Evolutionary conservation across 495 filamentous ascomycete genomes (phyloP).

Genomic region (Daldinia caldariorum): DNA sequence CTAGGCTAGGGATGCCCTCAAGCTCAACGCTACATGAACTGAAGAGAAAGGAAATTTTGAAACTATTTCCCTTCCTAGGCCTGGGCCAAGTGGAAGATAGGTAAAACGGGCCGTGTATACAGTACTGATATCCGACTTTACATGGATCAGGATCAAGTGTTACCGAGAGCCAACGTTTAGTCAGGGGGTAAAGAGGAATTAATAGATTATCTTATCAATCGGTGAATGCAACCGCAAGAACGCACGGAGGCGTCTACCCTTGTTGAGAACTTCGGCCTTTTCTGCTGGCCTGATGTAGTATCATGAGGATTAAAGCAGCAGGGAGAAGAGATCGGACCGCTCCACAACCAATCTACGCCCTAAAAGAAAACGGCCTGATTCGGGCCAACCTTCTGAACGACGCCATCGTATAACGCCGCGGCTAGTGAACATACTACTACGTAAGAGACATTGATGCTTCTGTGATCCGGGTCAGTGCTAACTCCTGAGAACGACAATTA

Average conservation of each 20-base stretch:
- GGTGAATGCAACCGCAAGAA: conserved; percentile 20
- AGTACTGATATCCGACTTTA: conserved; percentile 8
- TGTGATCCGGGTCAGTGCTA: conserved; percentile 12
- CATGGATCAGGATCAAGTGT: not conserved
- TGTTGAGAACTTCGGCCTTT: conserved; percentile 22
- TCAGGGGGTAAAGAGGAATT: conserved; percentile 2
- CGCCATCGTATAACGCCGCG: conserved; percentile 24
- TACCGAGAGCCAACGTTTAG: conserved; percentile 8
- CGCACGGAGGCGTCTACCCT: conserved; percentile 25
- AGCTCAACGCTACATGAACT: conserved; percentile 4
- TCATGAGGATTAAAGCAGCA: conserved; percentile 32
- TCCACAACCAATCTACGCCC: conserved; percentile 1
- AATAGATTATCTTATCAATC: conserved; percentile 44
- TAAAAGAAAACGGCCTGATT: conserved; percentile 3
- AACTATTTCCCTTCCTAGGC: not conserved
- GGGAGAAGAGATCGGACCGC: conserved; percentile 16
- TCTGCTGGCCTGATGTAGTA: conserved; percentile 22
- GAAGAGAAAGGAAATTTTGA: conserved; percentile 7
- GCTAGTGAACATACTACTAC: conserved; percentile 34
- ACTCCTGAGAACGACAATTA: not conserved
- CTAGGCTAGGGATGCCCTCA: not conserved
- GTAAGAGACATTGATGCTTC: conserved; percentile 21
- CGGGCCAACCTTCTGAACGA: conserved; percentile 5
- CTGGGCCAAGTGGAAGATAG: not conserved
- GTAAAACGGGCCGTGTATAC: not conserved